These are phyloP conservation scores for Pythium dissotocum DNA, from an alignment of 352 stramenopile genomes.

Conservation along the genomic window DNA sequence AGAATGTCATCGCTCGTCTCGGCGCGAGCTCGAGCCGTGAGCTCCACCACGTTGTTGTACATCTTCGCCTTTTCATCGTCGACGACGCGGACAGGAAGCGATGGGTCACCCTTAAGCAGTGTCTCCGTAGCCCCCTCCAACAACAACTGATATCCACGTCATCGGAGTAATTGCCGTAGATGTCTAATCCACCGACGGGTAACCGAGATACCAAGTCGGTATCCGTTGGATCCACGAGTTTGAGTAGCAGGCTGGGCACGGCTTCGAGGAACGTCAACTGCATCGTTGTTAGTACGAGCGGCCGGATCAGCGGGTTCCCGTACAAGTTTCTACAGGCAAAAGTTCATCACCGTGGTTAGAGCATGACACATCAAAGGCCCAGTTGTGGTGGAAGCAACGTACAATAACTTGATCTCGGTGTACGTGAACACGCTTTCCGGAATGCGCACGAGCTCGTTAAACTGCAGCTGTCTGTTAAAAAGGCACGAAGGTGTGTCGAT, in stretches of 20 bases:
- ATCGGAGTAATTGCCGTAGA: not conserved
- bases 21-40: not conserved
- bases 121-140: not conserved
- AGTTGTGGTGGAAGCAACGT: not conserved
- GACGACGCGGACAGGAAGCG: not conserved
- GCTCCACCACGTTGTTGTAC: not conserved
- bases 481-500: too few species aligned
- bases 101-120: not conserved
- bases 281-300: not conserved
- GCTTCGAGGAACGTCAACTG: not conserved
- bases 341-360: too few species aligned
- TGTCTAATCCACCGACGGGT: not conserved
- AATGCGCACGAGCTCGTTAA: not conserved
- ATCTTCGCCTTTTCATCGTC: not conserved
- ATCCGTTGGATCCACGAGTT: not conserved
- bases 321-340: not conserved
- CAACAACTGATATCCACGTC: not conserved
- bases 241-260: not conserved
- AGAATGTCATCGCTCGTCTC: not conserved
- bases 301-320: not conserved
- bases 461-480: not conserved
- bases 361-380: too few species aligned
- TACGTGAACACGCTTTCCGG: not conserved
- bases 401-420: not conserved
- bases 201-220: not conserved